Percentiles rank a stretch among this genome's conserved stretches.
These are phyloP conservation scores for Blastobotrys aristatus DNA, from an alignment of 1,139 yeast genomes.

Conservation along the genomic window DNA sequence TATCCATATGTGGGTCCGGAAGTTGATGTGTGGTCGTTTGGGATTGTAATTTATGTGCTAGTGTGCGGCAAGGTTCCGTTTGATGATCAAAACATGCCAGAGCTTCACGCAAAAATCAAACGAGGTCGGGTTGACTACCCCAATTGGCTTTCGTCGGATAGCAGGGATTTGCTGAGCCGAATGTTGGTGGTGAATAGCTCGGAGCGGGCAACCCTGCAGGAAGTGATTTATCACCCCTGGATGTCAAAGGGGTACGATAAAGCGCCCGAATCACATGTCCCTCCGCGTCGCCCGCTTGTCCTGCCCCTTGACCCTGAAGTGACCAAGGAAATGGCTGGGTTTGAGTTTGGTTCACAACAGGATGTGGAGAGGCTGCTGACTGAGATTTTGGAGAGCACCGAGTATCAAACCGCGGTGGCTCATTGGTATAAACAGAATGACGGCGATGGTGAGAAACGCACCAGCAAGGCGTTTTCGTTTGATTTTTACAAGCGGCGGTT, in stretches of 20 bases:
- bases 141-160: slow-evolving; percentile 69
- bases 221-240: slow-evolving; percentile 91
- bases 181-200: slow-evolving; percentile 90
- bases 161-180: slow-evolving; percentile 73
- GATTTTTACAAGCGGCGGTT: slow-evolving; percentile 14
- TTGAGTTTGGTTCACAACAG: slow-evolving; percentile 72
- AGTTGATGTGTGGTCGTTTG: slow-evolving; percentile 98
- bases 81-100: slow-evolving; percentile 91
- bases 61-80: slow-evolving; percentile 98
- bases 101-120: slow-evolving; percentile 89
- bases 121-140: slow-evolving; percentile 93
- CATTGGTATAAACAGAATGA: slow-evolving; percentile 50
- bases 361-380: slow-evolving; percentile 55
- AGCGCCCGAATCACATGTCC: slow-evolving; percentile 65
- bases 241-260: slow-evolving; percentile 83
- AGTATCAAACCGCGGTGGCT: slow-evolving; percentile 59
- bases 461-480: slow-evolving; percentile 5
- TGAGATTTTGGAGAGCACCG: slow-evolving; percentile 56
- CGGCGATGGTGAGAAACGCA: neutral
- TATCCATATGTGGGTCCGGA: slow-evolving; percentile 94
- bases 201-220: slow-evolving; percentile 72
- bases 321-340: slow-evolving; percentile 66
- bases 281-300: slow-evolving; percentile 67
- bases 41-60: slow-evolving; percentile 87
- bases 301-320: slow-evolving; percentile 70